Conservation (phyloP, 768 basidiomycete species). For the Mycena kentingensis region DNA sequence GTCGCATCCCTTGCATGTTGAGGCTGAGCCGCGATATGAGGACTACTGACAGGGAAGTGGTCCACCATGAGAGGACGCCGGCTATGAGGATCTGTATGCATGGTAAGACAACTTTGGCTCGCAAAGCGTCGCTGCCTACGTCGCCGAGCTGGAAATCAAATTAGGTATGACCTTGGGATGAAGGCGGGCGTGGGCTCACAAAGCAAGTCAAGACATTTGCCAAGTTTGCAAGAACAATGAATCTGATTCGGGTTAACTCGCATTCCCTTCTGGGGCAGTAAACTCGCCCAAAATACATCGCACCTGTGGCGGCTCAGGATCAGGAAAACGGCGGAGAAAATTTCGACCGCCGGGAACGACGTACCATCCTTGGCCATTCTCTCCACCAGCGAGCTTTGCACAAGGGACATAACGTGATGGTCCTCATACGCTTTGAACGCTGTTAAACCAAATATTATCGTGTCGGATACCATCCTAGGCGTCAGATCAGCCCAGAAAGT, state of each 20-base stretch:
- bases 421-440: constrained; percentile 9
- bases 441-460: constrained; percentile 12
- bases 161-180: neutral
- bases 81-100: constrained; percentile 10
- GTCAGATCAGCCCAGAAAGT: no score
- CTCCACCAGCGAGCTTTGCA: constrained; percentile 10
- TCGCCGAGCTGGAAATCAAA: constrained; percentile 8
- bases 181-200: neutral
- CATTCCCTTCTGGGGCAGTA: neutral
- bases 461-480: constrained; percentile 6
- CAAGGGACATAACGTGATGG: neutral
- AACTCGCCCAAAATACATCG: constrained; percentile 20
- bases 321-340: neutral
- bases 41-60: constrained; percentile 15
- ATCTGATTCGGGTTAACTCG: neutral
- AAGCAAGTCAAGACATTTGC: constrained; percentile 13
- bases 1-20: neutral
- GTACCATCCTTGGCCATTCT: constrained; percentile 15
- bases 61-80: constrained; percentile 17
- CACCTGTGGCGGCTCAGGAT: constrained; percentile 5
- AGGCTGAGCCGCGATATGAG: constrained; percentile 4
- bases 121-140: neutral
- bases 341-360: neutral
- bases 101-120: neutral
- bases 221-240: constrained; percentile 18